Evolutionary conservation across 2,329 filamentous ascomycete genomes (phyloP), one percentile per base, ranked within the genome.

Genomic region (Cladosporium sp.): DNA sequence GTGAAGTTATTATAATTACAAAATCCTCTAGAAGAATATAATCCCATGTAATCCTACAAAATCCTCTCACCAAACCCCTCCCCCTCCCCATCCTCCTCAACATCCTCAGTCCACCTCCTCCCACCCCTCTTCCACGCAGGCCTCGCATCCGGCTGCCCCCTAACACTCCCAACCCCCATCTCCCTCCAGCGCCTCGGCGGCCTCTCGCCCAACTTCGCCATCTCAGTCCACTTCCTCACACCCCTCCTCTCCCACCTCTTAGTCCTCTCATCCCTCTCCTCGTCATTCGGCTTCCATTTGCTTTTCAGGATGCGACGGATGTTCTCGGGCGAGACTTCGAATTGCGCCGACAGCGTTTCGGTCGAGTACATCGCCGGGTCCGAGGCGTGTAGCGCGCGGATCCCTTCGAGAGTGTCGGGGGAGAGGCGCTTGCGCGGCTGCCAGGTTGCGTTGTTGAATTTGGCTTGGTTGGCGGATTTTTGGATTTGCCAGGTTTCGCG

Each of bases 371-470:
- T 76, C 2, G 85, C 78, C 0, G 92, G 89, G 55, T 89, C 85
- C 59, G 89, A 83, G 20, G 78, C 73, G 67, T 96, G 82, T 29
- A 98, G 75, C 16, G 87, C 84, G 36, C 90, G 83, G 59, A 98
- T 95, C 36, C 90, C 91, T n/a, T 87, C 84, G 27, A 96, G 75
- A 1, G 91, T 89, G 67, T 97, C 92, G 0, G 93, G 93, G 0
- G 93, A 97, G 8, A 98, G 78, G 52, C 84, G 84, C 69, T 95
- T 96, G 42, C 80, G 78, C 25, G 93, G 92, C 22, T 78, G 77
- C 91, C 92, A 98, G 8, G 84, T 72, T 33, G 71, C 82, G 7
- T 84, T 79, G 1, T 82, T 82, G 57, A 96, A 93, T 63, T 97
- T 98, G 53, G 80, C 69, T 59, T 84, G 79, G 30, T 94, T 69